Evolutionary conservation across 2,329 filamentous ascomycete species (phyloP), one percentile per base, ranked within the genome.

Genomic region (Aspergillus ochraceoroseus): DNA sequence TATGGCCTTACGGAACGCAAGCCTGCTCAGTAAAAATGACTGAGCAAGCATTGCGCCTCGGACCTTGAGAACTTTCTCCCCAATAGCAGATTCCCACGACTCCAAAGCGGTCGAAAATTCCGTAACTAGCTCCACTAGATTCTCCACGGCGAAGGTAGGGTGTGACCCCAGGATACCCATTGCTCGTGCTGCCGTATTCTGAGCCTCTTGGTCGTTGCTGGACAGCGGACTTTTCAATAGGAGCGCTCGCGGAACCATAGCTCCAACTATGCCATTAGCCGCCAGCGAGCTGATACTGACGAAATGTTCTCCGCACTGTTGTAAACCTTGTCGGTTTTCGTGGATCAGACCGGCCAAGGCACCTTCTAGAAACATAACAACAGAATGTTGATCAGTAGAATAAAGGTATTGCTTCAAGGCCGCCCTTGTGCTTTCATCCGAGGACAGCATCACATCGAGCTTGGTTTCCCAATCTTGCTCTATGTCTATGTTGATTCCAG

Each of bases 381-480:
- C 51, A 15, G 67, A 52, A 29, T 57, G 55, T 49, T 65, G 63
- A 18, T 59, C 46, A 22, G 60, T 53, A 13, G 55, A 46, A 13
- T 56, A 40, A 26, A 66, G 59, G 43, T 63, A 61, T 17, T 28
- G 54, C 60, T 39, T 65, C 54, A 43, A 84, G 56, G 73, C 72
- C 17, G 73, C 63, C 27, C 86, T 75, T 7, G 79, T 79, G 31
- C 73, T 68, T 43, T 83, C 73, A 55, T 90, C 84, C 4, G 82
- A 85, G 27, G 80, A 75, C 19, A 92, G 72, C 5, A 83, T 73
- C 1, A 80, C 77, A 51, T 89, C 84, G 2, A 96, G 71, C 51
- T 84, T 83, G 31, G 82, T 74, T 58, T 88, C 84, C 92, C 92
- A 96, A 47, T 90, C 85, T 31, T 83, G 80, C 51, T 90, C 83